Conservation (phyloP, 2,329 filamentous ascomycete species). For the Uncinocarpus reesii region DNA sequence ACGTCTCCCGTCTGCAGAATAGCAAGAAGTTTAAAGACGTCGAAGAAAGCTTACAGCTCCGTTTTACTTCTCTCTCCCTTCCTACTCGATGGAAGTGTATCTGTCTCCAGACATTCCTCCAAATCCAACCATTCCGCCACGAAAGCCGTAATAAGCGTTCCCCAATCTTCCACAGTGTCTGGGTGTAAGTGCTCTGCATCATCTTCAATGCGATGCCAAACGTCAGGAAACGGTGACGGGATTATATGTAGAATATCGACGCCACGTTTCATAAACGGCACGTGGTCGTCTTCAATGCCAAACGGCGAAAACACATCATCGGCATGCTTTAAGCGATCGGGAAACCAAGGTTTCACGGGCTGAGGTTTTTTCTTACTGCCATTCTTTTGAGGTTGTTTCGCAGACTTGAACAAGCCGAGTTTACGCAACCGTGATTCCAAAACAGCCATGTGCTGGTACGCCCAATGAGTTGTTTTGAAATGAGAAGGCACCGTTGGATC, state of each 20-base stretch:
- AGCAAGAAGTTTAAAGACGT: not conserved
- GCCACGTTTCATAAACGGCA: conserved; percentile 78
- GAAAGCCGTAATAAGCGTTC: conserved; percentile 72
- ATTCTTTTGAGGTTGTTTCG: conserved; percentile 36
- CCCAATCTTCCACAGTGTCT: conserved; percentile 76
- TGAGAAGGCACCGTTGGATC: conserved; percentile 69
- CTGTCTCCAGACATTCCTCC: conserved; percentile 41
- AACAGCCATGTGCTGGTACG: conserved; percentile 64
- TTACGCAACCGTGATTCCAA: conserved; percentile 65
- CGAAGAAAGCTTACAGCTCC: conserved; percentile 31
- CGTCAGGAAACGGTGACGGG: conserved; percentile 41
- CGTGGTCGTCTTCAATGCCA: conserved; percentile 70
- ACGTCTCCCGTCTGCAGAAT: not conserved
- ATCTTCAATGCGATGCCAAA: conserved; percentile 82
- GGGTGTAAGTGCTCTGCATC: conserved; percentile 76
- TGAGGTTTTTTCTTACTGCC: conserved; percentile 23
- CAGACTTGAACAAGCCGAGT: conserved; percentile 56
- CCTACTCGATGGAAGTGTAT: conserved; percentile 15
- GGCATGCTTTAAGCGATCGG: conserved; percentile 48
- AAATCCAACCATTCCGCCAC: conserved; percentile 87
- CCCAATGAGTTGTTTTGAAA: conserved; percentile 87
- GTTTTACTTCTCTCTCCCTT: conserved; percentile 23
- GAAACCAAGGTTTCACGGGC: conserved; percentile 50
- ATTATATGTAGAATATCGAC: conserved; percentile 88
- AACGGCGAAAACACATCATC: conserved; percentile 39